These are phyloP conservation scores for Babjeviella inositovora DNA, from an alignment of 805 yeast genomes.

Conservation along the genomic window DNA sequence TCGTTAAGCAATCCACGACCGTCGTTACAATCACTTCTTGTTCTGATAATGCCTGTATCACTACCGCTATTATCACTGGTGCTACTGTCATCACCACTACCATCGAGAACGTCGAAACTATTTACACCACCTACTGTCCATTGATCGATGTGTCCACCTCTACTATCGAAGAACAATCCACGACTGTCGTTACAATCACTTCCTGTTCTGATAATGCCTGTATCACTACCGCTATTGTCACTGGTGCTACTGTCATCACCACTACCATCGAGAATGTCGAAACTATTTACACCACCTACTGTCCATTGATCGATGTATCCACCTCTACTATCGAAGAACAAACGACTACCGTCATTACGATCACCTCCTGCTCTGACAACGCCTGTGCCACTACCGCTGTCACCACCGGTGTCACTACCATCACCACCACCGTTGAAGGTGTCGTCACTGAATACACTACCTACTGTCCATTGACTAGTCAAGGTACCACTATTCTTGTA, in stretches of 20 bases:
- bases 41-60: constrained; percentile 5
- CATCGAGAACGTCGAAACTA: constrained; percentile 7
- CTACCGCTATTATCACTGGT: constrained; percentile 8
- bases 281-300: constrained; percentile 9
- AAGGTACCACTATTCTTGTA: not conserved
- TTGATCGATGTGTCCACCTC: constrained; percentile 5
- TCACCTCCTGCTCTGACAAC: too few species aligned
- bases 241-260: constrained; percentile 9
- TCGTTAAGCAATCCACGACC: constrained; percentile 1
- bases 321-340: too few species aligned
- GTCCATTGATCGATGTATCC: constrained; percentile 9
- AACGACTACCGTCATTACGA: too few species aligned
- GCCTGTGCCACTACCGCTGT: constrained; percentile 6
- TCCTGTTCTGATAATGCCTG: constrained; percentile 7
- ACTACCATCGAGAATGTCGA: constrained; percentile 7
- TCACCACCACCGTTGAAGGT: constrained; percentile 8
- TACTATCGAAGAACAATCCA: too few species aligned
- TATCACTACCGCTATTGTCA: constrained; percentile 6
- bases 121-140: constrained; percentile 10
- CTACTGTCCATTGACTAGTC: constrained; percentile 8
- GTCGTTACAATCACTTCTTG: constrained; percentile 8
- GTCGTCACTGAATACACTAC: constrained; percentile 8
- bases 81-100: constrained; percentile 8
- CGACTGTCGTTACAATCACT: constrained; percentile 6
- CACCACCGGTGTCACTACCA: constrained; percentile 9